Conservation (phyloP, 2,329 filamentous ascomycete species). For the Aspergillus sp. region DNA sequence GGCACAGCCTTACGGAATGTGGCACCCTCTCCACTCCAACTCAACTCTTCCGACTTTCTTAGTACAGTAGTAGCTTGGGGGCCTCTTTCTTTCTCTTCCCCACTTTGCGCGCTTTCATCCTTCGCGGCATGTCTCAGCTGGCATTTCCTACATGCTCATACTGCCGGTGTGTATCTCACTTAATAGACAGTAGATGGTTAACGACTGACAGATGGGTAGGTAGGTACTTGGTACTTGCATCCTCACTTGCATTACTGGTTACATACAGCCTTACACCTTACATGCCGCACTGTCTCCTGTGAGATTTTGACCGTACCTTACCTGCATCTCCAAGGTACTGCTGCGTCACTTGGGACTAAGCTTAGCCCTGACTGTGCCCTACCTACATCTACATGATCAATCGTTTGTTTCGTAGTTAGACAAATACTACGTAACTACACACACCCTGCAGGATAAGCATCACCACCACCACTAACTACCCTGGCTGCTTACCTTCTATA, state of each 20-base stretch:
- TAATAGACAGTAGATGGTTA: neutral
- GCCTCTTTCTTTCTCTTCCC: neutral
- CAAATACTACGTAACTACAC: too few species aligned
- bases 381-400: neutral
- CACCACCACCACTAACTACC: neutral
- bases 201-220: neutral
- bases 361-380: neutral
- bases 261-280: neutral
- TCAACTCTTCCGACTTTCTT: neutral
- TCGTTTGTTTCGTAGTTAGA: too few species aligned
- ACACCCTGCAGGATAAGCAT: neutral
- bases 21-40: neutral
- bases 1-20: neutral
- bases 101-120: neutral
- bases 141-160: too few species aligned
- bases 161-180: too few species aligned
- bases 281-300: neutral
- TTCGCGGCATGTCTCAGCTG: neutral
- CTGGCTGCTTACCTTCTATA: too few species aligned
- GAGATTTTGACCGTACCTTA: neutral
- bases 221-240: neutral
- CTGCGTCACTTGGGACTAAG: neutral
- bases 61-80: neutral
- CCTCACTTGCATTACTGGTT: neutral
- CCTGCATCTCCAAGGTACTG: neutral